Base-by-base conservation (phyloP, 1,139 yeast species). In the Saccharomyces hybrid region DNA sequence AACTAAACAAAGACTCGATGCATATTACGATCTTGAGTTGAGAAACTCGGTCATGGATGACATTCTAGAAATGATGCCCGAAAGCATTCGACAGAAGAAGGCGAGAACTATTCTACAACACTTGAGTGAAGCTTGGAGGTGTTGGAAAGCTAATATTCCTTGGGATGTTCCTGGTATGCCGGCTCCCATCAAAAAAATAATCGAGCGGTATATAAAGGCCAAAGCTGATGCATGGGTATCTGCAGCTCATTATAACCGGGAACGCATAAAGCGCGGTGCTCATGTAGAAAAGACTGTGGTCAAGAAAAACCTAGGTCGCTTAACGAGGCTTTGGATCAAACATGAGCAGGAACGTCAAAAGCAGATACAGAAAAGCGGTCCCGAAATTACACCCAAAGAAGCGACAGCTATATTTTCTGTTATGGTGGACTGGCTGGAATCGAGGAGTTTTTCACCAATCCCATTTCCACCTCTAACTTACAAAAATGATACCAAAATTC, bases 121-220 rank as follows among this genome's bases (percentile, higher is more conserved):
- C 71, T 75, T 93, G 54, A 87, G 96, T 67, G 99, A 93, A 69
- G 99, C 99, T 0, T 93, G 99, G 99, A 77, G 99, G 68, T 93
- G 99, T 68, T 93, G 99, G 99, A 93, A 93, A 70, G 99, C 99
- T 1, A 91, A 93, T 65, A 86, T 93, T 57, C 96, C 97, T 1
- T 93, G 99, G 99, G 85, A 89, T 64, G 98, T 93, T 9, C 96
- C 97, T 1, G 99, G 99, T 0, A 76, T 93, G 69, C 99, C 99
- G 2, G 85, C 81, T 53, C 97, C 98, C 0, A 82, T 93, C 41
- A 95, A 85, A 62, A 81, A 83, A 52, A 88, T 95, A 50, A 91
- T 93, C 56, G 84, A 88, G 63, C 79, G 96, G 50, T 93, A 93
- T 62, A 85, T 93, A 52, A 86, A 88, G 64, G 96, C 97, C 0